These are phyloP conservation scores for Dacryopinax spathularia DNA, from an alignment of 768 basidiomycete species.

Conservation along the genomic window DNA sequence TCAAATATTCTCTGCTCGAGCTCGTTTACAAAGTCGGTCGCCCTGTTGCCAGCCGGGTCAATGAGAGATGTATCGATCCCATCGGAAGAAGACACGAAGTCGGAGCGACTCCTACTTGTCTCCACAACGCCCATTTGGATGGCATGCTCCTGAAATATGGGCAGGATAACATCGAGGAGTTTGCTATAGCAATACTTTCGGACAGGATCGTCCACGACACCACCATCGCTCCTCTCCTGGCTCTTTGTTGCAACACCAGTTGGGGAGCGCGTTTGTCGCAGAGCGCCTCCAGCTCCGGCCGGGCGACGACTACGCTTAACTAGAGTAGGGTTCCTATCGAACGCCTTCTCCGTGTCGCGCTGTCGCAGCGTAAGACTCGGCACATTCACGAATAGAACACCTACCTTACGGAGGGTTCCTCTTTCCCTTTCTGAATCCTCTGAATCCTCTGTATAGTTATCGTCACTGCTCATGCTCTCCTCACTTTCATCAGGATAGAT, in stretches of 20 bases:
- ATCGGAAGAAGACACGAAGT: too few species aligned
- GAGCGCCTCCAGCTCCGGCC: slow-evolving; percentile 24
- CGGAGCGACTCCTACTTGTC: too few species aligned
- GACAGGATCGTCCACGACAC: slow-evolving; percentile 49
- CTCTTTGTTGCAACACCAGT: slow-evolving; percentile 33
- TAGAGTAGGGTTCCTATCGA: too few species aligned
- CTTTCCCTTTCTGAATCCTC: too few species aligned
- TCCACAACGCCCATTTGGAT: too few species aligned
- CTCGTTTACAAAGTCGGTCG: slow-evolving; percentile 50
- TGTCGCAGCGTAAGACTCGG: too few species aligned
- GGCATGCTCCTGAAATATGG: slow-evolving; percentile 60
- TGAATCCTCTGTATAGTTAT: background rate
- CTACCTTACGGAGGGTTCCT: too few species aligned
- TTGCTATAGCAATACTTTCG: slow-evolving; percentile 71
- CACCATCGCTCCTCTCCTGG: slow-evolving; percentile 25
- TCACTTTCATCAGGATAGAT: background rate
- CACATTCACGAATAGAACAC: slow-evolving; percentile 1
- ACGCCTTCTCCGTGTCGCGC: too few species aligned
- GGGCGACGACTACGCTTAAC: too few species aligned
- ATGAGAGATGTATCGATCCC: background rate
- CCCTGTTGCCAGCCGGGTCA: slow-evolving; percentile 33
- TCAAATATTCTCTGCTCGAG: slow-evolving; percentile 68
- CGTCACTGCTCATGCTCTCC: background rate
- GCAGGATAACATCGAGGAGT: slow-evolving; percentile 52
- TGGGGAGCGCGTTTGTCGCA: slow-evolving; percentile 18